These are phyloP conservation scores for Mrakia frigida DNA, from an alignment of 768 basidiomycete genomes.

Conservation along the genomic window DNA sequence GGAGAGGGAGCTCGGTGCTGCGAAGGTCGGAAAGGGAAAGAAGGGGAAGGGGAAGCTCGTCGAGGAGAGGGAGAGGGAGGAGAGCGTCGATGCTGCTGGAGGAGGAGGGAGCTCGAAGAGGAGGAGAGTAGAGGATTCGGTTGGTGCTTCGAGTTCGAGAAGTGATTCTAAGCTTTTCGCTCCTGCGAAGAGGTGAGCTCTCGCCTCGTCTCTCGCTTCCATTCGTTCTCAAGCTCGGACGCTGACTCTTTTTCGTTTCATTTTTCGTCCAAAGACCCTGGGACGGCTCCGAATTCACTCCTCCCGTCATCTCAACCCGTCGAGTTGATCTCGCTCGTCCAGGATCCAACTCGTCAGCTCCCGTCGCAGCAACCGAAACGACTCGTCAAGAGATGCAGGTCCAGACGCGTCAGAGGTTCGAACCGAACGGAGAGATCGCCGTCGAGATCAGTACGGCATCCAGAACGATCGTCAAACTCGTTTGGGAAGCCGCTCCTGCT, in stretches of 20 bases:
- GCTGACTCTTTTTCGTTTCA: background rate
- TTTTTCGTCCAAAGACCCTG: background rate
- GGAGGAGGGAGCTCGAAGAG: background rate
- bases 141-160: conserved; percentile 4
- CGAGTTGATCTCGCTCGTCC: conserved; percentile 18
- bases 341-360: conserved; percentile 1
- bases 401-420: conserved; percentile 25
- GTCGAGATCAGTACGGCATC: background rate
- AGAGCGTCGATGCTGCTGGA: background rate
- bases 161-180: background rate
- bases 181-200: background rate
- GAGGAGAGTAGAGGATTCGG: background rate
- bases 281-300: conserved; percentile 4
- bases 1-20: background rate
- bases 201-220: background rate
- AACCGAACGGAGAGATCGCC: background rate
- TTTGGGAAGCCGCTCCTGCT: background rate
- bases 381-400: conserved; percentile 17
- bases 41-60: background rate
- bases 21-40: background rate
- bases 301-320: conserved; percentile 17
- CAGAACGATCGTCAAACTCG: background rate
- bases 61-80: background rate
- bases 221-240: background rate
- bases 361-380: background rate